A percentile compares a stretch with the other conserved stretches of the same genome.
phyloP scores from a whole-genome alignment of 192 early-diverging fungal species.

The Glomus cerebriforme region DNA sequence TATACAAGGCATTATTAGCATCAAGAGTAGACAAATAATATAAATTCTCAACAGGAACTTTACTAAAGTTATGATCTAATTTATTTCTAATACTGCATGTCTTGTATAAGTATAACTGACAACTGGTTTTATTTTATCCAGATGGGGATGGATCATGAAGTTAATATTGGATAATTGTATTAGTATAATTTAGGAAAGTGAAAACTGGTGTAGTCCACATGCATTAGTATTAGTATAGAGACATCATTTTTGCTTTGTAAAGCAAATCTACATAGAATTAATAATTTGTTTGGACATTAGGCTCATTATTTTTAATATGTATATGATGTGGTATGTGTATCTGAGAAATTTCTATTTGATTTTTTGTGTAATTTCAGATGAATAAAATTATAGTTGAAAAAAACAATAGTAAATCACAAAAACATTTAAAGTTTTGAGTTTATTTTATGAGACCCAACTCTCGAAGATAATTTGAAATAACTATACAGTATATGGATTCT shows the following conservation, averaged over 20 bases:
- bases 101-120: background rate
- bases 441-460: conserved; percentile 28
- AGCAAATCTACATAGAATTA: no score
- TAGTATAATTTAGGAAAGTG: background rate
- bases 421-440: conserved; percentile 15
- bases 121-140: conserved; percentile 3
- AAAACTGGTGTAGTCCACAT: background rate
- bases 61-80: conserved; percentile 7
- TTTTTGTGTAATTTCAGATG: conserved; percentile 2
- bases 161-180: conserved; percentile 6
- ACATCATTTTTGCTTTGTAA: background rate
- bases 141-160: background rate
- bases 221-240: background rate
- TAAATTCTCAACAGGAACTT: conserved; percentile 9
- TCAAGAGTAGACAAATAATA: conserved; percentile 7
- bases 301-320: no score
- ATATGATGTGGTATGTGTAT: background rate
- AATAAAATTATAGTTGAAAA: conserved; percentile 11
- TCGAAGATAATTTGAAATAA: no score
- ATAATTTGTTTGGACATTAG: no score
- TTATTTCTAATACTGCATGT: conserved; percentile 8
- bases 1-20: conserved; percentile 4
- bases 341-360: conserved; percentile 8
- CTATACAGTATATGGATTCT: no score
- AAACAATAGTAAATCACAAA: background rate